These are phyloP conservation scores for Neofusicoccum laricinum DNA, from an alignment of 2,329 filamentous ascomycete genomes.

Conservation along the genomic window DNA sequence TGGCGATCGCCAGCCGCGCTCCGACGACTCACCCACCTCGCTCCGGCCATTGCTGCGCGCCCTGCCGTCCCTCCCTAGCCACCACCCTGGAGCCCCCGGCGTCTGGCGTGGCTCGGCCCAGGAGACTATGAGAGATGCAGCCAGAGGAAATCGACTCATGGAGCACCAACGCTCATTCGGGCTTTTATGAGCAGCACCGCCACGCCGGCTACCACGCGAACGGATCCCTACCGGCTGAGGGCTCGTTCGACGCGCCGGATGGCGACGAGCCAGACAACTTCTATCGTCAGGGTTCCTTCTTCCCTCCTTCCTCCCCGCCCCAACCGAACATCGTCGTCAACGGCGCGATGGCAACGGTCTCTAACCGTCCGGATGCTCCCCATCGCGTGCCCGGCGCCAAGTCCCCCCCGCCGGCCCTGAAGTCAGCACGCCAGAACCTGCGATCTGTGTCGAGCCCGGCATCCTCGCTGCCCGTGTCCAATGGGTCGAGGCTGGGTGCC, in stretches of 20 bases:
- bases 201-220: conserved; percentile 7
- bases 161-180: conserved; percentile 10
- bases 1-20: conserved; percentile 15
- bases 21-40: conserved; percentile 10
- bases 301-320: conserved; percentile 1
- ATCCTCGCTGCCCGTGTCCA: conserved; percentile 8
- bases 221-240: conserved; percentile 14
- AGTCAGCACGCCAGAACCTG: conserved; percentile 15
- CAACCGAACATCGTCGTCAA: conserved; percentile 15
- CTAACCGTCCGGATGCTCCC: conserved; percentile 8
- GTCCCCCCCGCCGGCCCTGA: conserved; percentile 9
- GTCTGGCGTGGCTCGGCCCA: conserved; percentile 18
- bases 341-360: conserved; percentile 16
- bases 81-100: conserved; percentile 17
- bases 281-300: conserved; percentile 14
- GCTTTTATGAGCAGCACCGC: conserved; percentile 10
- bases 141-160: conserved; percentile 14
- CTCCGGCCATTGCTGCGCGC: conserved; percentile 3
- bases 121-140: conserved; percentile 17
- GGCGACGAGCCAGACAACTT: conserved; percentile 15
- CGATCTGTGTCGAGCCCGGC: conserved; percentile 14
- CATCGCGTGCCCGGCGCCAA: conserved; percentile 12
- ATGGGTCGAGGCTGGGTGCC: background rate
- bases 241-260: conserved; percentile 9
- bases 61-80: conserved; percentile 5